A percentile compares a stretch with the other conserved stretches of the same genome.
These are phyloP conservation scores for Sugiyamaella sp. DNA, from an alignment of 1,139 yeast genomes.

Conservation along the genomic window DNA sequence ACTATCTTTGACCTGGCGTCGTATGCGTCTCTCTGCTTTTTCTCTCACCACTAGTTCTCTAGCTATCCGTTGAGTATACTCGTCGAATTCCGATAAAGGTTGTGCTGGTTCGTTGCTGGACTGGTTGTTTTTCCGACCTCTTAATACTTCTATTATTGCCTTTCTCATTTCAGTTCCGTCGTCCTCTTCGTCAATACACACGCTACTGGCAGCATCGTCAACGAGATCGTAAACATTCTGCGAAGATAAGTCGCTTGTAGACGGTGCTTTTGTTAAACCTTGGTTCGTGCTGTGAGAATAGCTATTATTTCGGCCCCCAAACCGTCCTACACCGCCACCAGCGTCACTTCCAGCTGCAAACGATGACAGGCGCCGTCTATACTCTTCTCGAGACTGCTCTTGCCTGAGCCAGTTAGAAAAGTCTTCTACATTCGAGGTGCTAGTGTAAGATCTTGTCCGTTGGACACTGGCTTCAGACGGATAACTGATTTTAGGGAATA, in stretches of 20 bases:
- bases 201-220: conserved; percentile 40
- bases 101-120: conserved; percentile 11
- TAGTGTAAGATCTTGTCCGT: conserved; percentile 3
- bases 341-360: not conserved
- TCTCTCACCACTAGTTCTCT: conserved; percentile 42
- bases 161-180: conserved; percentile 30
- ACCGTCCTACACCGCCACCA: not conserved
- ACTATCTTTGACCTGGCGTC: conserved; percentile 28
- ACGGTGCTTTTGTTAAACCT: not conserved
- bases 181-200: conserved; percentile 42
- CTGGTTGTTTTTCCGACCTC: conserved; percentile 21
- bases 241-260: not conserved
- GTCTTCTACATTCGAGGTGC: conserved; percentile 14
- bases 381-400: conserved; percentile 14
- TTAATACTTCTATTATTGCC: conserved; percentile 33
- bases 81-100: conserved; percentile 45
- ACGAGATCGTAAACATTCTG: conserved; percentile 18
- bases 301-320: no score
- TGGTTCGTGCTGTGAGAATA: no score
- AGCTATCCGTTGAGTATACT: conserved; percentile 43
- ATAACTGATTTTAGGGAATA: conserved; percentile 18
- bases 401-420: conserved; percentile 12
- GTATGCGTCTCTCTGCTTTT: conserved; percentile 32
- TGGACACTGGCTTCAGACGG: conserved; percentile 15
- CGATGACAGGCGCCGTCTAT: not conserved